Base-by-base conservation (phyloP, 768 basidiomycete species). In the Paxillus ammoniavirescens region DNA sequence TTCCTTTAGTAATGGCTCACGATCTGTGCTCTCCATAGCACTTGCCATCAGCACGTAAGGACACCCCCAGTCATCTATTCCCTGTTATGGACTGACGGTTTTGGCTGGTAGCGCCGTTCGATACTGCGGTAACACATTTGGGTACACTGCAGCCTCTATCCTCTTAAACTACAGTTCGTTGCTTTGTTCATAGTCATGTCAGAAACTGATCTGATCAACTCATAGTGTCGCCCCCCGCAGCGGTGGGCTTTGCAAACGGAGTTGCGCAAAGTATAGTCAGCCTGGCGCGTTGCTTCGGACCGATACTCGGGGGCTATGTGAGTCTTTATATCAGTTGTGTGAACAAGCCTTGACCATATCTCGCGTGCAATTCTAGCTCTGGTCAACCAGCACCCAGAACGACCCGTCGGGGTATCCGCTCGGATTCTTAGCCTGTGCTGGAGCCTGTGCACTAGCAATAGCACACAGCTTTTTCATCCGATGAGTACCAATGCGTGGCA, bases 221-320 rank as follows among this genome's bases (percentile, higher is more conserved):
- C 52, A 44, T 54, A 93, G 91, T 96, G 89, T 92, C 94, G 0
- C 94, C 96, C 2, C 93, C 94, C 1, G 79, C 80, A 37, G 84
- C 92, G 8, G 84, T 98, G 38, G 92, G 93, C 7, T 83, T 92
- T 54, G 92, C 96, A 9, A 99, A 98, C 65, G 97, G 96, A 15
- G 84, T 96, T 18, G 97, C 94, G 0, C 97, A 99, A 71, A 94
- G 92, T 64, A 89, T 93, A 31, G 95, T 96, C 57, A 94, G 92
- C 58, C 83, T 96, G 23, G 92, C 95, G 4, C 82, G 97, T 38
- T 97, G 94, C 73, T 64, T 92, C 36, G 97, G 93, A 18, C 93
- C 94, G 18, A 82, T 93, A 38, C 75, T 92, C 15, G 91, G 91
- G 44, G 91, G 91, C 42, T 89, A 86, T 67, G 91, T 92, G 65